These are phyloP conservation scores for Leucocoprinus leucothites DNA, from an alignment of 768 basidiomycete species.

Conservation along the genomic window DNA sequence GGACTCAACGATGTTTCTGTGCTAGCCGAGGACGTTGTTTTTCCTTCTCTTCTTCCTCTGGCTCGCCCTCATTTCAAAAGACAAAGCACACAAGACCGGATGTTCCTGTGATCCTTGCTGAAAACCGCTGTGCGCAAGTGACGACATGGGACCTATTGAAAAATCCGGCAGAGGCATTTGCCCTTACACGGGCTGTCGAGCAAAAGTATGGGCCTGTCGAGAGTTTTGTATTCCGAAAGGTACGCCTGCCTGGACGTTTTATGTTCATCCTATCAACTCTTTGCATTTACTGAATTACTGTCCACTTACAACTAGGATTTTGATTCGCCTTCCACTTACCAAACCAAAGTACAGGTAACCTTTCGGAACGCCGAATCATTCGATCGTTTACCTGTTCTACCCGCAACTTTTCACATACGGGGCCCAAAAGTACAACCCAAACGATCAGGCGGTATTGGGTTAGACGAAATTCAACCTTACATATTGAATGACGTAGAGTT, in stretches of 20 bases:
- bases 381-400: slow-evolving; percentile 28
- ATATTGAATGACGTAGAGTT: slow-evolving; percentile 13
- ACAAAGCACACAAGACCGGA: neutral
- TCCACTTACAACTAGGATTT: slow-evolving; percentile 37
- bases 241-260: slow-evolving; percentile 21
- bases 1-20: neutral
- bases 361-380: slow-evolving; percentile 45
- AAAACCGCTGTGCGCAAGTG: slow-evolving; percentile 28
- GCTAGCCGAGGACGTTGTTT: neutral
- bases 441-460: slow-evolving; percentile 30
- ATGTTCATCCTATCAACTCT: neutral
- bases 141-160: slow-evolving; percentile 36
- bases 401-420: slow-evolving; percentile 25
- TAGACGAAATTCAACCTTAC: slow-evolving; percentile 30
- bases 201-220: slow-evolving; percentile 46
- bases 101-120: neutral
- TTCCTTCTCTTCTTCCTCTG: neutral
- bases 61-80: neutral
- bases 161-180: slow-evolving; percentile 48
- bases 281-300: neutral
- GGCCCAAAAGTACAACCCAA: slow-evolving; percentile 18
- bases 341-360: slow-evolving; percentile 36
- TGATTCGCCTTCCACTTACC: slow-evolving; percentile 42
- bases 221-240: slow-evolving; percentile 40
- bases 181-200: slow-evolving; percentile 54